These are phyloP conservation scores for Fusarium sp. DNA, from an alignment of 2,329 filamentous ascomycete genomes.

Conservation along the genomic window DNA sequence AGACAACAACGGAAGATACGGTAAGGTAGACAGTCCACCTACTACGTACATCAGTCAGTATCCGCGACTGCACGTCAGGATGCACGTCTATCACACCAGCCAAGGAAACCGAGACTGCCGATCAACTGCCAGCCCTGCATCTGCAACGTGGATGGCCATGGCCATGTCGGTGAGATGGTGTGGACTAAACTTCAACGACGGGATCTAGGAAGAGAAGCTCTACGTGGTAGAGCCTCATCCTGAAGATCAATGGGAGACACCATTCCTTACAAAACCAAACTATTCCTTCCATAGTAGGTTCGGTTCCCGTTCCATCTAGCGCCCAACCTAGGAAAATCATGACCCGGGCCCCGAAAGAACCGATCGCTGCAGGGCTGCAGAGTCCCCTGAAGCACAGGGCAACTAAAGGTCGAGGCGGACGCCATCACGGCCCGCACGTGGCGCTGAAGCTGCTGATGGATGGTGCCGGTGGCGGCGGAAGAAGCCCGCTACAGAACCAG, in stretches of 20 bases:
- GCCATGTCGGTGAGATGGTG: conserved; percentile 17
- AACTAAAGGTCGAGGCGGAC: conserved; percentile 9
- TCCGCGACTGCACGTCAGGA: conserved; percentile 39
- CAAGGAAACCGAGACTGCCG: conserved; percentile 27
- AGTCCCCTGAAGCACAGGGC: conserved; percentile 44
- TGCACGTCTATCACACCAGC: conserved; percentile 23
- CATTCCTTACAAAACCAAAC: too few species aligned
- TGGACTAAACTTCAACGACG: conserved; percentile 3
- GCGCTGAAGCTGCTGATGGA: conserved; percentile 19
- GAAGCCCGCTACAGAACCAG: conserved; percentile 28
- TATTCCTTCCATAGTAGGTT: too few species aligned
- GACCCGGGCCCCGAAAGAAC: conserved; percentile 8
- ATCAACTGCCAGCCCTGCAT: conserved; percentile 45
- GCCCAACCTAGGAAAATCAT: conserved; percentile 18
- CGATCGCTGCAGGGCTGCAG: conserved; percentile 44
- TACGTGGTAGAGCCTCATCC: neutral
- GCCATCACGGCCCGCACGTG: conserved; percentile 39
- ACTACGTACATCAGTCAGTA: conserved; percentile 1
- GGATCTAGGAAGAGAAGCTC: neutral
- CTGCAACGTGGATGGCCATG: conserved; percentile 8
- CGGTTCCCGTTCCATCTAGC: neutral
- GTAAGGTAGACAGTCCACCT: neutral
- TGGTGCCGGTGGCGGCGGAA: conserved; percentile 31
- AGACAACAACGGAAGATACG: conserved; percentile 11
- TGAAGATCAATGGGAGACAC: conserved; percentile 4